phyloP scores from a whole-genome alignment of 2,329 filamentous ascomycete genomes.

The Cercospora sojina region DNA sequence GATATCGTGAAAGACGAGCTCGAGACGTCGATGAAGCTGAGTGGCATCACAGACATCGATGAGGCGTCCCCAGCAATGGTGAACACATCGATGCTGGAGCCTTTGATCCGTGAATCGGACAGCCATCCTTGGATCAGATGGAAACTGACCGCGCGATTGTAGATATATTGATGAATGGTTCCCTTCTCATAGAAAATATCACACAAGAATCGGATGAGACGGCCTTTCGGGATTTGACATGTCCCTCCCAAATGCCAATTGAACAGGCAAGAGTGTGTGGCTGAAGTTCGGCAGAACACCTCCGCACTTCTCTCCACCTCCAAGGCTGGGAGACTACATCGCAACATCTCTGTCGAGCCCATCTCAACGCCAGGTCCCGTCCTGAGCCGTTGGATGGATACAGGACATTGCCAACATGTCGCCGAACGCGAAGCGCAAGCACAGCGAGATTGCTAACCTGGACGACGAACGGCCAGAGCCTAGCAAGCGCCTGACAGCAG shows the following conservation, averaged over 20 bases:
- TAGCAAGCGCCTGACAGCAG: slow-evolving; percentile 29
- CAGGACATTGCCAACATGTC: neutral
- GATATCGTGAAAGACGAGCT: slow-evolving; percentile 56
- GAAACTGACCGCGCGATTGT: slow-evolving; percentile 26
- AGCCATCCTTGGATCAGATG: slow-evolving; percentile 30
- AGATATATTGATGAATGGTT: neutral
- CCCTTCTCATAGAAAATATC: neutral
- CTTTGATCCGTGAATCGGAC: slow-evolving; percentile 24
- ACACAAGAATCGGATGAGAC: neutral
- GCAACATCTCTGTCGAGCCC: neutral
- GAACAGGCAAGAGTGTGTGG: neutral
- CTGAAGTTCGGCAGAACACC: slow-evolving; percentile 11
- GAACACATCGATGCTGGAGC: slow-evolving; percentile 41
- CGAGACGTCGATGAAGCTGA: slow-evolving; percentile 63
- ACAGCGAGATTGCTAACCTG: slow-evolving; percentile 4
- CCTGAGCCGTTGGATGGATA: neutral
- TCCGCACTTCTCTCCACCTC: slow-evolving; percentile 1
- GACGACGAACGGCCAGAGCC: slow-evolving; percentile 9
- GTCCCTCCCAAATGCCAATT: neutral
- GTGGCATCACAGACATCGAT: slow-evolving; percentile 61
- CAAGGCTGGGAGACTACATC: neutral
- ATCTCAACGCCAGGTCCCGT: neutral
- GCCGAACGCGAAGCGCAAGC: slow-evolving; percentile 14
- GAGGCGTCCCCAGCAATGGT: slow-evolving; percentile 60
- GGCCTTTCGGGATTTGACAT: neutral